Base-by-base conservation (phyloP, 2,329 filamentous ascomycete species). In the Aspergillus neotritici region DNA sequence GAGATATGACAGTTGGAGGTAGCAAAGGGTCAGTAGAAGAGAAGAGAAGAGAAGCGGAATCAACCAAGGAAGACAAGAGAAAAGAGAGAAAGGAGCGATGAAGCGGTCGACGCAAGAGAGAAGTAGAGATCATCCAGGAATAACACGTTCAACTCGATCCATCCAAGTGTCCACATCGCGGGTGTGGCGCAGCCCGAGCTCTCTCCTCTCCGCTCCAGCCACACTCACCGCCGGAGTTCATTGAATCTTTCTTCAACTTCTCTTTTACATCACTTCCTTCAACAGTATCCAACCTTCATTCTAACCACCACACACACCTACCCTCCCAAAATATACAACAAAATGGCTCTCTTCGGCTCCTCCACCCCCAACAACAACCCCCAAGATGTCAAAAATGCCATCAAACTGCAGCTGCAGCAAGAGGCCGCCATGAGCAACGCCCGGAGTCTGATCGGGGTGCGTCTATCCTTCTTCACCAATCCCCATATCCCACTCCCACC, bases 371-470 rank as follows among this genome's bases (percentile, higher is more conserved):
- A 50, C 37, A 46, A 54, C 53, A 51, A 54, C 41, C 62, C 52
- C 39, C 56, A 54, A 47, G 63, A 69, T 34, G 55, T 68, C 51
- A 71, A 71, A 76, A 67, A 75, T 72, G 63, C 76, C 40, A 57
- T 87, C 46, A 78, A 84, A 62, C 75, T 78, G 67, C 79, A 84
- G 65, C 71, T 86, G 51, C 76, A 78, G 62, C 65, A 76, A 51
- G 80, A 86, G 66, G 73, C 79, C 49, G 82, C 80, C 65, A 72
- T 86, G 54, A 74, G 72, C 57, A 89, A 89, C 57, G 84, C 83
- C 35, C 77, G 80, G 51, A 73, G 76, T 53, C 72, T 90, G 56
- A 86, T 90, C 57, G 77, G 84, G 67, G 84, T 86, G 72, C 42
- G 72, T 59, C 37, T 28, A 48, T 37, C 31, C 17, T 38, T 15